Conservation (phyloP, 2,329 filamentous ascomycete genomes). For the Aspergillus hiratsukae region DNA sequence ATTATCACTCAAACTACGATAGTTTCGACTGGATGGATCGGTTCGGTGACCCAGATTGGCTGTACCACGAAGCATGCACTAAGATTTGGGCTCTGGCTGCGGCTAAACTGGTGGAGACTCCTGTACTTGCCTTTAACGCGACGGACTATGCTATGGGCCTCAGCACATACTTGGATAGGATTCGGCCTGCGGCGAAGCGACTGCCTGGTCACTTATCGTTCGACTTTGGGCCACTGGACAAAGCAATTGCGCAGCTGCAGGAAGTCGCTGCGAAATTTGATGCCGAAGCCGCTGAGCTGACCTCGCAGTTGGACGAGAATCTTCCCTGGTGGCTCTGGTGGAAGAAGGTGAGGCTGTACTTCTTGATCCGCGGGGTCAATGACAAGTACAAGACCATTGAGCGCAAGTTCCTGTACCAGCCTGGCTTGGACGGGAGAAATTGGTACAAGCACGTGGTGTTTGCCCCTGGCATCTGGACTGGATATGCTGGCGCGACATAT, state of each 20-base stretch:
- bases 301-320: constrained; percentile 46
- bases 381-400: constrained; percentile 80
- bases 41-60: constrained; percentile 63
- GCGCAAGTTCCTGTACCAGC: constrained; percentile 68
- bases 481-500: constrained; percentile 72
- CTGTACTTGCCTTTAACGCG: constrained; percentile 61
- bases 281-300: constrained; percentile 44
- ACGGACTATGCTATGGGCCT: constrained; percentile 61
- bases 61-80: constrained; percentile 60
- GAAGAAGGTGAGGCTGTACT: constrained; percentile 60
- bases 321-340: constrained; percentile 78
- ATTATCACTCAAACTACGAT: constrained; percentile 83
- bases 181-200: constrained; percentile 24
- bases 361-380: constrained; percentile 65
- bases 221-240: constrained; percentile 45
- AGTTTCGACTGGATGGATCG: constrained; percentile 78
- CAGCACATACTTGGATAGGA: constrained; percentile 36
- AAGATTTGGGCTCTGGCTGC: constrained; percentile 61
- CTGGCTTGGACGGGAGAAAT: constrained; percentile 69
- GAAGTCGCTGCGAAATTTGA: constrained; percentile 51
- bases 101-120: constrained; percentile 57
- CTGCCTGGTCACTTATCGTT: constrained; percentile 25
- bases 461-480: constrained; percentile 86
- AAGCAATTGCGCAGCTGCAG: constrained; percentile 47
- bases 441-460: constrained; percentile 98